Conservation (phyloP, 495 filamentous ascomycete species). For the Stereocaulon alpinum region DNA sequence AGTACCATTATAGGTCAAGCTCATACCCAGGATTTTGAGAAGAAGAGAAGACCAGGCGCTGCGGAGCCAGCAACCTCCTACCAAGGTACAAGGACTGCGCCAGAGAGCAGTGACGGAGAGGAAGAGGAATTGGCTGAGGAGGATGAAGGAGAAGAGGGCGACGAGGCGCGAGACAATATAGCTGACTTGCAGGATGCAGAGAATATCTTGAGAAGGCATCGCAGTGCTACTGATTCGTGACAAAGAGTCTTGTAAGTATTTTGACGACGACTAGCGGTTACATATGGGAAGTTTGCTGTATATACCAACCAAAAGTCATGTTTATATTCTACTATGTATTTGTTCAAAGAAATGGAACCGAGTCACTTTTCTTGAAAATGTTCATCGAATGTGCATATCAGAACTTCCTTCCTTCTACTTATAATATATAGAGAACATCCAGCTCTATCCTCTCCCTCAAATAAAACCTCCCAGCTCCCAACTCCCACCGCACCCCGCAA, state of each 20-base stretch:
- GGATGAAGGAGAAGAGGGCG: conserved; percentile 22
- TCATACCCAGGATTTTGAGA: conserved; percentile 82
- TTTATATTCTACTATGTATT: not conserved
- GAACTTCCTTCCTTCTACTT: too few relatives aligned
- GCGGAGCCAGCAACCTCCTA: conserved; percentile 13
- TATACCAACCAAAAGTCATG: not conserved
- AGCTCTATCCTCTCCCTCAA: too few relatives aligned
- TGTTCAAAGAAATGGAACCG: too few relatives aligned
- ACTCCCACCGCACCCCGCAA: too few relatives aligned
- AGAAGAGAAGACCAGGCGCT: conserved; percentile 44
- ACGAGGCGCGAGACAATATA: conserved; percentile 9
- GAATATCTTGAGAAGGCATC: conserved; percentile 23
- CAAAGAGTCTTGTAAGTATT: not conserved
- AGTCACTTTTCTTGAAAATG: too few relatives aligned
- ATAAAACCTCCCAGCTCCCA: too few relatives aligned
- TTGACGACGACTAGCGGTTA: not conserved
- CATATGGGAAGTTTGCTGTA: not conserved
- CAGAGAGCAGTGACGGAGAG: conserved; percentile 23
- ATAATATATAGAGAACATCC: too few relatives aligned
- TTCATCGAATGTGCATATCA: too few relatives aligned
- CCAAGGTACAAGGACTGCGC: conserved; percentile 9
- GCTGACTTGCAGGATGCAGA: conserved; percentile 19
- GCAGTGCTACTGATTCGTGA: conserved; percentile 10
- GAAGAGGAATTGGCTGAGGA: conserved; percentile 24
- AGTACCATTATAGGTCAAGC: conserved; percentile 58